Base-by-base conservation (phyloP, 2,329 filamentous ascomycete genomes). In the Phialophora macrospora region DNA sequence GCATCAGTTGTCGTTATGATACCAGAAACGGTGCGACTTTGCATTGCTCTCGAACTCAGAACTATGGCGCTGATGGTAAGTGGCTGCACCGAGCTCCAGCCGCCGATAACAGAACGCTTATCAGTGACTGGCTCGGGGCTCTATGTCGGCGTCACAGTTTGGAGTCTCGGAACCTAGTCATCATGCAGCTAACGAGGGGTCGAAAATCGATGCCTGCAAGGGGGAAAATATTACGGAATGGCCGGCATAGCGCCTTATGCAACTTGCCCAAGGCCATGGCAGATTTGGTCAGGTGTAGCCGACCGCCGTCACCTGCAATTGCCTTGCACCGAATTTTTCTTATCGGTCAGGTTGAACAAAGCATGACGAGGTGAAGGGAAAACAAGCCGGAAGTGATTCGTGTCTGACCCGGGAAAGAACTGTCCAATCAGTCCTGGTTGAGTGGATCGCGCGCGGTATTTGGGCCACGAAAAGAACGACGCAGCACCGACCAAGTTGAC, bases 121-220 rank as follows among this genome's bases (percentile, higher is more conserved):
- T 32, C 62, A n/a, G 8, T 58, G 9, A 24, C 30, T 60, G 30
- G 11, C 26, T 41, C 24, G 22, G n/a, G 12, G 6, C 2, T 32
- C 9, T 20, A 24, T 34, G 46, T 12, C 14, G 17, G 8, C 32
- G 17, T 14, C n/a, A 20, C 26, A 3, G 20, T 12, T 20, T n/a
- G 38, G 38, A 6, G 20, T 3, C 14, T n/a, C 17, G 38, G 17
- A 44, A n/a, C 17, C 17, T 17, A 17, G 38, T 5, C 38, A 44
- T n/a, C 17, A n/a, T 44, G 38, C 38, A 44, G 38, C 38, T 44
- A 44, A 44, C 4, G 38, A 44, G 22, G 41, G 41, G 30, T 32
- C 52, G 55, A 49, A 20, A 64, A 57, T 57, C 24, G 54, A 65
- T 68, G 66, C 66, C 66, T 61, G 32, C 55, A 68, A 68, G 52